Evolutionary conservation across 371 early-diverging fungal genomes (phyloP), one percentile per base, ranked within the genome.

Genomic region (Mortierella sp.): DNA sequence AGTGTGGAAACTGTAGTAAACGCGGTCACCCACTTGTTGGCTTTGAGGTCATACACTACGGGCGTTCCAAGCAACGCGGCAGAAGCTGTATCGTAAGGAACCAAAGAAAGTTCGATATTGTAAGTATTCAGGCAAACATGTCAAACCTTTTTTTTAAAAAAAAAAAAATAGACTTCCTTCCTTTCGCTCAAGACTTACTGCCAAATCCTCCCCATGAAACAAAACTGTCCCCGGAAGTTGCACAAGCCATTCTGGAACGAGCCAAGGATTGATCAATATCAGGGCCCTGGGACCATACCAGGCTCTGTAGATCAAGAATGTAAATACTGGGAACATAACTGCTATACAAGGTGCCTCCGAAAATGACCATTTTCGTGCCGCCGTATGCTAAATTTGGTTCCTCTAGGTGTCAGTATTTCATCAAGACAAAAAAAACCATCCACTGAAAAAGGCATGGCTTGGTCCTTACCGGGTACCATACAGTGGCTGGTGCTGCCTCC

Each of bases 121-220:
- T 36, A 36, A 36, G 7, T 3, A 36, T 36, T 6, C 36, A 36
- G 6, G 36, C 3, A 36, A 8, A 50, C 0, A 50, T 16, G n/a
- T 16, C 19, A 28, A 32, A 32, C 1, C 10, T 6, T 36, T 36
- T 36, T n/a, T n/a, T n/a, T n/a, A 21, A n/a, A 52, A 52, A 52
- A 52, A 3, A 19, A 52, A n/a, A 21, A 21, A 10, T 8, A 5
- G 45, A 45, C 10, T 52, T 24, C 6, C 19, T 52, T 19, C 22
- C 22, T 10, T 47, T 16, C 13, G 16, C 47, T 16, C 19, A 19
- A 47, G 28, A 13, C 13, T 47, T 52, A 52, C 52, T 19, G 4
- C 52, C 52, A n/a, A 21, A 52, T 52, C 52, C 52, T 55, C 55
- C 55, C 55, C 55, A 55, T 55, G 55, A 9, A 10, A 55, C 28